These are phyloP conservation scores for Paspalum notatum DNA, from an alignment of 176 grass and related monocot genomes.

Conservation along the genomic window DNA sequence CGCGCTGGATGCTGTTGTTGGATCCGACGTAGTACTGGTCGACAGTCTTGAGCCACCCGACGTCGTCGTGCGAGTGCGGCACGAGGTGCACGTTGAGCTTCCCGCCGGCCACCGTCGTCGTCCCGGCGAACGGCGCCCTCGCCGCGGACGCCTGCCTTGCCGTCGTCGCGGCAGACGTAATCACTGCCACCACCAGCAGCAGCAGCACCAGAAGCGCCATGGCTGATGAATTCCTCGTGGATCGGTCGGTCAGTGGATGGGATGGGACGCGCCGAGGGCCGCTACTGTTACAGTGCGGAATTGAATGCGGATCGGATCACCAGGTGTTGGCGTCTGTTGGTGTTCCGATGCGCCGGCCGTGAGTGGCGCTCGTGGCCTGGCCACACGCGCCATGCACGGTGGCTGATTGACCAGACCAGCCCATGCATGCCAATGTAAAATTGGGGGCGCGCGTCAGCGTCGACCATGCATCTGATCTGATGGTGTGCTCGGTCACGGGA, in stretches of 20 bases:
- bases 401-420: too few species aligned
- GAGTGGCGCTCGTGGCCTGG: too few species aligned
- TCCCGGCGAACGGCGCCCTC: conserved; percentile 24
- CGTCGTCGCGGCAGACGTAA: not conserved
- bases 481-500: too few species aligned
- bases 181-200: not conserved
- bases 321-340: too few species aligned
- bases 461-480: too few species aligned
- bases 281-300: not conserved
- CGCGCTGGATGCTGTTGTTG: conserved; percentile 72
- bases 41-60: conserved; percentile 88
- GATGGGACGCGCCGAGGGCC: not conserved
- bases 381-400: too few species aligned
- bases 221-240: not conserved
- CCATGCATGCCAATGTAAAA: too few species aligned
- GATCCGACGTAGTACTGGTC: conserved; percentile 89
- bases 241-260: not conserved
- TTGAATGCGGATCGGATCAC: not conserved
- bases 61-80: conserved; percentile 81
- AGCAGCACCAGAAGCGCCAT: not conserved
- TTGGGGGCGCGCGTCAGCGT: too few species aligned
- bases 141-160: not conserved
- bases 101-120: conserved; percentile 23
- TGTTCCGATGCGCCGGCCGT: too few species aligned
- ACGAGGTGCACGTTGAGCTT: conserved; percentile 85